phyloP scores from a whole-genome alignment of 768 basidiomycete species.

The Infundibulicybe gibba region DNA sequence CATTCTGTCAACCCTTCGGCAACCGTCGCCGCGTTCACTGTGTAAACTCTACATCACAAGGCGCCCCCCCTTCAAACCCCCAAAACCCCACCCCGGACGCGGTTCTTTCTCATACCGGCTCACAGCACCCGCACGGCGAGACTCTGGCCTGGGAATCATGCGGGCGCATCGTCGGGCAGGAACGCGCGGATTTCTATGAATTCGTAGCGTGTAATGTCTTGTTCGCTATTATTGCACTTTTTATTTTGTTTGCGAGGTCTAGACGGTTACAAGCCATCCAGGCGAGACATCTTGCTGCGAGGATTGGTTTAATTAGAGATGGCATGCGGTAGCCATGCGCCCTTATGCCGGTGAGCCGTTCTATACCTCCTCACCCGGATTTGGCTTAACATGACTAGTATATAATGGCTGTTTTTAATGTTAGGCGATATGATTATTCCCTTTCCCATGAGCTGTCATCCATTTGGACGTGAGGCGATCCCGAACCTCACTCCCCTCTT shows the following conservation, averaged over 20 bases:
- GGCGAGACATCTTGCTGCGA: constrained; percentile 78
- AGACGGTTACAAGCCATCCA: constrained; percentile 68
- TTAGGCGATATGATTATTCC: too few relatives aligned
- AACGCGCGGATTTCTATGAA: constrained; percentile 87
- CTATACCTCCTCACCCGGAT: too few relatives aligned
- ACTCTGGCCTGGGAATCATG: constrained; percentile 91
- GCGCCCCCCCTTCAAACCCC: constrained; percentile 15
- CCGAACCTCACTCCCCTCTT: too few relatives aligned
- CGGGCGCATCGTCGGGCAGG: constrained; percentile 75
- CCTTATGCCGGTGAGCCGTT: too few relatives aligned
- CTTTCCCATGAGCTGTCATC: too few relatives aligned
- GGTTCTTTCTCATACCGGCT: background rate
- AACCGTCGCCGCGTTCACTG: constrained; percentile 91
- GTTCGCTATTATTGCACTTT: constrained; percentile 63
- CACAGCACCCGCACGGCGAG: constrained; percentile 39
- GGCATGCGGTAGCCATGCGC: constrained; percentile 3
- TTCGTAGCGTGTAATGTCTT: constrained; percentile 83
- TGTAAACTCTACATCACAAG: constrained; percentile 31
- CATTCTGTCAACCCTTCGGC: constrained; percentile 95
- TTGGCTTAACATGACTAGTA: too few relatives aligned
- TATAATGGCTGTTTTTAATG: too few relatives aligned
- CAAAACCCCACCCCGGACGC: constrained; percentile 11
- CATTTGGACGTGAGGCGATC: too few relatives aligned
- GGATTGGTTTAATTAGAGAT: constrained; percentile 71
- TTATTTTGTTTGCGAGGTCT: constrained; percentile 65